Evolutionary conservation across 139 green algal species (phyloP).

Genomic region (Micractinium conductrix): DNA sequence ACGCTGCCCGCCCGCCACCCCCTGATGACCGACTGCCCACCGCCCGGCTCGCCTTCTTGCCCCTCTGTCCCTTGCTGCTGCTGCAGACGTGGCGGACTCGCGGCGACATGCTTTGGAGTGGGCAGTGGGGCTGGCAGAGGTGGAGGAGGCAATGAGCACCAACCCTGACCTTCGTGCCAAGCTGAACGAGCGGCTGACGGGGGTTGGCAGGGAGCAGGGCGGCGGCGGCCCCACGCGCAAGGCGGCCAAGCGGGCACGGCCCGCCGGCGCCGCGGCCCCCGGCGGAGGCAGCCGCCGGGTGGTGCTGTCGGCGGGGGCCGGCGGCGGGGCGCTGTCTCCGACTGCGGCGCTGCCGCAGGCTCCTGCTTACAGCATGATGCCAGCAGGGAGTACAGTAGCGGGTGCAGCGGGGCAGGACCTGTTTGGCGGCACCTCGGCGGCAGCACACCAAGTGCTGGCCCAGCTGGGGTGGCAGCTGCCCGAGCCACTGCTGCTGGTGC

Average conservation of each 20-base stretch:
- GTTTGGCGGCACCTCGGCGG: not conserved
- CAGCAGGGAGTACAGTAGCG: too few relatives aligned
- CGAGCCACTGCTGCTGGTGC: not conserved
- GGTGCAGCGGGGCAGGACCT: not conserved
- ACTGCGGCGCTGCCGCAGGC: not conserved
- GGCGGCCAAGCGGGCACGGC: not conserved
- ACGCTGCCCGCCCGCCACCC: too few relatives aligned
- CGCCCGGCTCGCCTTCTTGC: not conserved
- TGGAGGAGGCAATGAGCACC: not conserved
- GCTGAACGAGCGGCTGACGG: slow-evolving; percentile 18
- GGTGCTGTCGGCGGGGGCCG: not conserved
- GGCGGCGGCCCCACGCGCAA: not conserved
- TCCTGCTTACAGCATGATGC: too few relatives aligned
- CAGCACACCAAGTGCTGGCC: not conserved
- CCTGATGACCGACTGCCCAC: not conserved
- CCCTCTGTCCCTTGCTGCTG: not conserved
- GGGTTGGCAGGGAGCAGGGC: not conserved
- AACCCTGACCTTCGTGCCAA: slow-evolving; percentile 12
- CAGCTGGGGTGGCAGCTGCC: not conserved
- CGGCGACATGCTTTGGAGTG: slow-evolving; percentile 22
- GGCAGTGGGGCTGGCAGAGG: slow-evolving; percentile 12
- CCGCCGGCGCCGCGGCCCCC: too few relatives aligned
- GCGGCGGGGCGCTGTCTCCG: too few relatives aligned
- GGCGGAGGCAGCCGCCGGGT: slow-evolving; percentile 14
- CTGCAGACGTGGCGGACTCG: slow-evolving; percentile 23